Percentiles rank a stretch among this genome's conserved stretches.
phyloP scores from a whole-genome alignment of 2,329 filamentous ascomycete genomes.

The Geoglossum cookeanum region DNA sequence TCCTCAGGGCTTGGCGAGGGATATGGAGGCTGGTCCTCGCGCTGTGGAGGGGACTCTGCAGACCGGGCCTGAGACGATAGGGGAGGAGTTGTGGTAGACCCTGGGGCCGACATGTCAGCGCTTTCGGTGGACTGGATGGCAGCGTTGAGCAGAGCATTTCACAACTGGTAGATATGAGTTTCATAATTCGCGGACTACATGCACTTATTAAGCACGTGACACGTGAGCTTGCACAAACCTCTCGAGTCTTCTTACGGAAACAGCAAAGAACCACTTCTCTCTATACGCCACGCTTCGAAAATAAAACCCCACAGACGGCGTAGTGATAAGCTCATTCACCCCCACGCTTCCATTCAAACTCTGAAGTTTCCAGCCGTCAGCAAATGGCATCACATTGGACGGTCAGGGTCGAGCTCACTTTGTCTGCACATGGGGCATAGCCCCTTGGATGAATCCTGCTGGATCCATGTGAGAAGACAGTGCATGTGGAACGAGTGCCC shows the following conservation, averaged over 20 bases:
- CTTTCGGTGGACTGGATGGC: neutral
- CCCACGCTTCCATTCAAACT: slow-evolving; percentile 29
- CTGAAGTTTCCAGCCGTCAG: slow-evolving; percentile 15
- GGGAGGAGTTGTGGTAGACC: neutral
- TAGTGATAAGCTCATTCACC: neutral
- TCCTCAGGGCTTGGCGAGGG: slow-evolving; percentile 4
- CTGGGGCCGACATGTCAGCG: neutral
- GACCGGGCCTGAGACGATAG: neutral
- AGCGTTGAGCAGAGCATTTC: neutral
- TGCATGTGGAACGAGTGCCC: slow-evolving; percentile 98
- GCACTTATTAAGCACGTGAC: too few relatives aligned
- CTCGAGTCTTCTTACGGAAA: too few relatives aligned
- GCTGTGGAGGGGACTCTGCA: neutral
- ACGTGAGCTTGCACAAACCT: too few relatives aligned
- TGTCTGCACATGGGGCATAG: slow-evolving; percentile 97
- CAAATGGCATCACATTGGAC: neutral
- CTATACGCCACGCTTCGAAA: neutral
- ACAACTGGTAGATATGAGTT: neutral
- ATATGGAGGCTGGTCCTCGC: neutral
- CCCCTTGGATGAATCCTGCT: slow-evolving; percentile 80
- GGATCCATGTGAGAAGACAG: slow-evolving; percentile 90
- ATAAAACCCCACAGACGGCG: neutral
- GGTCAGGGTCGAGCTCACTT: slow-evolving; percentile 34
- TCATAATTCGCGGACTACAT: too few relatives aligned
- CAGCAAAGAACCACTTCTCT: neutral